Conservation (phyloP, 768 basidiomycete species). For the Coprinellus aureogranulatus region DNA sequence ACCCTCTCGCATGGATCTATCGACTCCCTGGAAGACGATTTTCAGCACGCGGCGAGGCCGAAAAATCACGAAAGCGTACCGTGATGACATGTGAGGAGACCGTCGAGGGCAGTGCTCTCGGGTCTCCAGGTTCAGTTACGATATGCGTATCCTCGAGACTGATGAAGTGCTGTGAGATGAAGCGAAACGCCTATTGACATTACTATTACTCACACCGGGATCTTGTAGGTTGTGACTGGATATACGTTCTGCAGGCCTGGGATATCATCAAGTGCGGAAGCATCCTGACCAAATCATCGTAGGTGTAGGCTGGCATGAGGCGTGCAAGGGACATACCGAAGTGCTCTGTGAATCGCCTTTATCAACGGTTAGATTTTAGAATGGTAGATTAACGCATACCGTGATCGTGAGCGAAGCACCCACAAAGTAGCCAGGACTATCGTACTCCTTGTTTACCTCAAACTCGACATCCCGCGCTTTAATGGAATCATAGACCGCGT, state of each 20-base stretch:
- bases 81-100: conserved; percentile 52
- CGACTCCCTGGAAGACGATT: conserved; percentile 45
- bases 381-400: conserved; percentile 24
- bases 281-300: conserved; percentile 39
- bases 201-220: conserved; percentile 35
- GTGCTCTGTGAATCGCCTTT: conserved; percentile 18
- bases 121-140: conserved; percentile 40
- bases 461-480: conserved; percentile 43
- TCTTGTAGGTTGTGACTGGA: conserved; percentile 45
- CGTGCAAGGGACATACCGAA: conserved; percentile 17
- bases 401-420: conserved; percentile 56
- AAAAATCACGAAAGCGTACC: conserved; percentile 31
- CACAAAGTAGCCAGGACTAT: conserved; percentile 51
- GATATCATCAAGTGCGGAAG: conserved; percentile 38
- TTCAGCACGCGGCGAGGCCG: background rate
- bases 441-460: conserved; percentile 50
- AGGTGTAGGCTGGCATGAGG: too few species aligned
- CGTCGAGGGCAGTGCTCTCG: conserved; percentile 14
- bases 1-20: conserved; percentile 61
- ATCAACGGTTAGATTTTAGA: background rate
- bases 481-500: conserved; percentile 45
- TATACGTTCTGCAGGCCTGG: conserved; percentile 56
- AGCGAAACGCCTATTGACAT: background rate
- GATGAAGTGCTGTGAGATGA: background rate
- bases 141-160: conserved; percentile 45